Percentiles rank a stretch among this genome's conserved stretches.
These are phyloP conservation scores for Trichoderma sp. DNA, from an alignment of 2,329 filamentous ascomycete species.

Conservation along the genomic window DNA sequence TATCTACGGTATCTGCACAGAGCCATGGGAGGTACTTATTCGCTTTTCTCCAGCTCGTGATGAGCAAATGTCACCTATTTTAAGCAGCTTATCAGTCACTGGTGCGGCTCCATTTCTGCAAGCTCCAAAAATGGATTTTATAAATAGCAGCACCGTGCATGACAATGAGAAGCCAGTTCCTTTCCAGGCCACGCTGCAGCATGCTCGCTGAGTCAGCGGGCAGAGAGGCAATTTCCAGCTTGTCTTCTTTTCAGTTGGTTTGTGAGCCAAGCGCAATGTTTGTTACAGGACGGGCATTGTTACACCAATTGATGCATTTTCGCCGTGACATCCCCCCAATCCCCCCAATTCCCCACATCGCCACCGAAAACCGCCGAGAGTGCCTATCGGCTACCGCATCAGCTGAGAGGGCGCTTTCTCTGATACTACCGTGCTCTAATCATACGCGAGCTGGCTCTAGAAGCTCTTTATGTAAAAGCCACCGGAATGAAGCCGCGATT, in stretches of 20 bases:
- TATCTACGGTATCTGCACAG: background rate
- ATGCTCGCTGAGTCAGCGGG: background rate
- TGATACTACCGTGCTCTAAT: too few species aligned
- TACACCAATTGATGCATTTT: background rate
- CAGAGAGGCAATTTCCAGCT: background rate
- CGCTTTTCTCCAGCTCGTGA: background rate
- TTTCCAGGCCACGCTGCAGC: background rate
- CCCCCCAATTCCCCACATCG: background rate
- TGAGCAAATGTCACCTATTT: background rate
- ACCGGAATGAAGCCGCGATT: constrained; percentile 19
- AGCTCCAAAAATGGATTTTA: background rate
- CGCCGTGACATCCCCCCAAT: background rate
- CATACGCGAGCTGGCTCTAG: background rate
- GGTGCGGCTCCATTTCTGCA: background rate
- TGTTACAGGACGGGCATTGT: background rate
- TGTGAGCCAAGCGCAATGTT: background rate
- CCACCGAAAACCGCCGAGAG: constrained; percentile 4
- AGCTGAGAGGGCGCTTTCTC: background rate
- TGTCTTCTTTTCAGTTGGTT: background rate
- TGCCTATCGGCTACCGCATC: background rate
- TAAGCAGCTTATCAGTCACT: background rate
- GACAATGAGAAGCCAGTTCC: background rate
- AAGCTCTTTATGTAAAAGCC: background rate
- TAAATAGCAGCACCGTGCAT: constrained; percentile 1
- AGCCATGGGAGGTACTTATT: background rate